phyloP scores from a whole-genome alignment of 257 asterid genomes.

The Solanum raphanifolium region DNA sequence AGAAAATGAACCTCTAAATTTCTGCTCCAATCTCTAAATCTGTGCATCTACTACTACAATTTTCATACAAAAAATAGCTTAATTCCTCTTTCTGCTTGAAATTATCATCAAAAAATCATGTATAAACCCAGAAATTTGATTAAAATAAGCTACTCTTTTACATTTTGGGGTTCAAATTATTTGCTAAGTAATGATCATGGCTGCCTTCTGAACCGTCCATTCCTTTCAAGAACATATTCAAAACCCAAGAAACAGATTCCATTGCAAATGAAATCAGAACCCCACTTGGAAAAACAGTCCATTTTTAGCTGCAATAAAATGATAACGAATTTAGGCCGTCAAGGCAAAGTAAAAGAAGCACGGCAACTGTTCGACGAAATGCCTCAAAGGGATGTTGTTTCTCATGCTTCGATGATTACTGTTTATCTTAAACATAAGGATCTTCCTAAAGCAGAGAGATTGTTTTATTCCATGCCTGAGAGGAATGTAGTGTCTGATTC shows the following conservation, averaged over 20 bases:
- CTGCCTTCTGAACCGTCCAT: not conserved
- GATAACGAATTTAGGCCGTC: conserved; percentile 18
- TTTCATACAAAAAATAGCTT: not conserved
- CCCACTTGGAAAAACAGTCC: not conserved
- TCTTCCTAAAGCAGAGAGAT: conserved; percentile 31
- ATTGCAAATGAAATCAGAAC: not conserved
- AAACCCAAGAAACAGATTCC: not conserved
- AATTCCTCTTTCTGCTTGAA: not conserved
- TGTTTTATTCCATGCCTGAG: conserved; percentile 35
- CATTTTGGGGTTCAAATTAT: not conserved
- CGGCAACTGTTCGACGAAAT: conserved; percentile 32
- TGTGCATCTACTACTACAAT: not conserved
- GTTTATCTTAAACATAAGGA: conserved; percentile 38
- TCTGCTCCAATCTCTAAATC: not conserved
- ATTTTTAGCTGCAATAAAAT: not conserved
- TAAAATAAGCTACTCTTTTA: not conserved
- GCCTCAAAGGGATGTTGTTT: conserved; percentile 37
- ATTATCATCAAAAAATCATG: not conserved
- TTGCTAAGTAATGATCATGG: not conserved
- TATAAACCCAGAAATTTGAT: not conserved
- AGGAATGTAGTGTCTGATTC: conserved; percentile 50
- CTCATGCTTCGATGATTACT: conserved; percentile 44
- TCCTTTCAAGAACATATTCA: not conserved
- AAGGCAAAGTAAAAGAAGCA: conserved; percentile 30
- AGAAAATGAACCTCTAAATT: not conserved